Evolutionary conservation across 495 filamentous ascomycete species (phyloP).

Genomic region (Penicillium bovifimosum): DNA sequence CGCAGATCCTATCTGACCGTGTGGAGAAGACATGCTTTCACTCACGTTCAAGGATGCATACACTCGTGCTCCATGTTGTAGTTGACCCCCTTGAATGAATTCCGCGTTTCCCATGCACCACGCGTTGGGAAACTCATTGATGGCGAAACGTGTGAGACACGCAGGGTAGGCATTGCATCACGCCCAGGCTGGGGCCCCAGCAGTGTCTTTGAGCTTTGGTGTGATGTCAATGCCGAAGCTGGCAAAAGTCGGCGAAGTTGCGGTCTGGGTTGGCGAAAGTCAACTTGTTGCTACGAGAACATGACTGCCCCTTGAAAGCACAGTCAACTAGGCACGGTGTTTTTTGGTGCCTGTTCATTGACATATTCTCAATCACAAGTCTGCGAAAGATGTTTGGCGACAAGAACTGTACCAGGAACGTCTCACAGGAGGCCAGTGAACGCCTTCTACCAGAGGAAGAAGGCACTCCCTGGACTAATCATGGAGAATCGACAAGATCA

Average conservation of each 20-base stretch:
- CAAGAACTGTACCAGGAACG: not conserved
- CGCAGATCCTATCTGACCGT: not conserved
- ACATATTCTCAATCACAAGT: not conserved
- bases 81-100: constrained; percentile 2
- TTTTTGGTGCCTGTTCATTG: not conserved
- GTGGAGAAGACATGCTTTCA: constrained; percentile 7
- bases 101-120: constrained; percentile 7
- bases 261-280: constrained; percentile 4
- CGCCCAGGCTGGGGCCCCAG: not conserved
- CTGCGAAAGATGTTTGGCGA: constrained; percentile 1
- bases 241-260: constrained; percentile 1
- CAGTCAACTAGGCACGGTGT: not conserved
- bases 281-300: not conserved
- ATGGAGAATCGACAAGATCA: not conserved
- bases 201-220: not conserved
- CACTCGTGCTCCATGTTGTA: not conserved
- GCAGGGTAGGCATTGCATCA: constrained; percentile 11
- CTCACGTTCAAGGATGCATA: not conserved
- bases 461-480: constrained; percentile 1
- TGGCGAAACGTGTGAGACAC: constrained; percentile 23
- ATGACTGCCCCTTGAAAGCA: not conserved
- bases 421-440: constrained; percentile 1
- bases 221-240: not conserved
- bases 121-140: constrained; percentile 11
- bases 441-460: constrained; percentile 16